Evolutionary conservation across 352 stramenopile genomes (phyloP).

Genomic region (Phytopythium litorale): DNA sequence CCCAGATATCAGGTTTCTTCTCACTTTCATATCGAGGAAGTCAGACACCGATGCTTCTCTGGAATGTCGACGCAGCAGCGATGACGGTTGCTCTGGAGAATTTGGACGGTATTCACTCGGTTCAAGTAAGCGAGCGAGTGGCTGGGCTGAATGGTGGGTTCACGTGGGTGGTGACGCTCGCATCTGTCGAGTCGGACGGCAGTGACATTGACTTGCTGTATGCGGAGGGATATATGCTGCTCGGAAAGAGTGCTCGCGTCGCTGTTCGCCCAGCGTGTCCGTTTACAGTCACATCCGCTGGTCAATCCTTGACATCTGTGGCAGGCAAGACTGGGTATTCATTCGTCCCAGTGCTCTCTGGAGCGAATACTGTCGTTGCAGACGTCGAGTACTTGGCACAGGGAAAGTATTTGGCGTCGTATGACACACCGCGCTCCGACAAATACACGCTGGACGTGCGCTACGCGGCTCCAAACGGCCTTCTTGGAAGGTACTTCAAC

Average conservation of each 20-base stretch:
- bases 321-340: slow-evolving; percentile 55
- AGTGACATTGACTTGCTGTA: slow-evolving; percentile 57
- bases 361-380: slow-evolving; percentile 43
- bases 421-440: slow-evolving; percentile 82
- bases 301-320: slow-evolving; percentile 27
- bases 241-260: slow-evolving; percentile 36
- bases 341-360: slow-evolving; percentile 64
- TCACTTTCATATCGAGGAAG: slow-evolving; percentile 73
- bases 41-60: slow-evolving; percentile 69
- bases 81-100: slow-evolving; percentile 62
- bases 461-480: slow-evolving; percentile 67
- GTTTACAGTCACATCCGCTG: slow-evolving; percentile 30
- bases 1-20: slow-evolving; percentile 80
- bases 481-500: slow-evolving; percentile 94
- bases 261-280: slow-evolving; percentile 42
- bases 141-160: slow-evolving; percentile 45
- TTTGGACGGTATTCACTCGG: slow-evolving; percentile 70
- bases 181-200: slow-evolving; percentile 47
- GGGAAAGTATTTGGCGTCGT: slow-evolving; percentile 88
- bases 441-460: slow-evolving; percentile 86
- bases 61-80: slow-evolving; percentile 41
- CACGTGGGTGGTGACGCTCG: slow-evolving; percentile 86
- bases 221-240: slow-evolving; percentile 78
- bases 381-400: slow-evolving; percentile 54
- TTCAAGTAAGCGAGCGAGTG: slow-evolving; percentile 37